Evolutionary conservation across 108 stramenopile genomes (phyloP), one percentile per base, ranked within the genome.

Genomic region (Heterococcus sp.): DNA sequence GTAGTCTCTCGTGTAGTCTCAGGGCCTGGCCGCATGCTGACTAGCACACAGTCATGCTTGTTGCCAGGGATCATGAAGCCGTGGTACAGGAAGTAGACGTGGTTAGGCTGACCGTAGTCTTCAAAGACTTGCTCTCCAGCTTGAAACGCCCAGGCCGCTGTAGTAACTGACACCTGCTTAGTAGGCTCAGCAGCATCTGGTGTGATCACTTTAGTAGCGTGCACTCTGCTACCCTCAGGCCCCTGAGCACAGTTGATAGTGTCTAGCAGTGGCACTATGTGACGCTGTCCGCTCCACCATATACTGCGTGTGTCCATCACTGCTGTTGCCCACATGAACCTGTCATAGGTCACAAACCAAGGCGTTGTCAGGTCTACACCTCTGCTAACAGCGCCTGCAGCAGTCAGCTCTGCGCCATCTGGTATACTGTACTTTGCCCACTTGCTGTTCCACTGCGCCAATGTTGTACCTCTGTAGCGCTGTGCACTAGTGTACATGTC

Each of bases 231-330:
- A 33, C 21, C 71, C 11, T 79, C 85, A 1, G 66, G 74, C 26
- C 72, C 73, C 38, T 79, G 40, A 14, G 71, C 35, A 78, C 90
- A 88, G 79, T 81, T 73, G 27, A 81, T 89, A 64, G 92, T 75
- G 82, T 93, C 93, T 21, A 93, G 85, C 76, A 93, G 71, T 1
- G 93, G 93, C n/a, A 89, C 89, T 32, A 93, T 82, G 72, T 93
- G 92, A 5, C 92, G 84, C 66, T 72, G 68, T 1, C 90, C 90
- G 26, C 71, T 64, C 93, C 93, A 93, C 93, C 93, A 93, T 69
- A 93, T 93, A 64, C 83, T 69, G 36, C 93, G 88, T 30, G 78
- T 82, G 39, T 92, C 91, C 21, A 92, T 69, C 66, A 92, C 90
- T 30, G 91, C 87, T 35, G 66, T 68, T 5, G 91, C 92, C 92